Conservation (phyloP, 257 asterid genomes). For the Rauvolfia tetraphylla region DNA sequence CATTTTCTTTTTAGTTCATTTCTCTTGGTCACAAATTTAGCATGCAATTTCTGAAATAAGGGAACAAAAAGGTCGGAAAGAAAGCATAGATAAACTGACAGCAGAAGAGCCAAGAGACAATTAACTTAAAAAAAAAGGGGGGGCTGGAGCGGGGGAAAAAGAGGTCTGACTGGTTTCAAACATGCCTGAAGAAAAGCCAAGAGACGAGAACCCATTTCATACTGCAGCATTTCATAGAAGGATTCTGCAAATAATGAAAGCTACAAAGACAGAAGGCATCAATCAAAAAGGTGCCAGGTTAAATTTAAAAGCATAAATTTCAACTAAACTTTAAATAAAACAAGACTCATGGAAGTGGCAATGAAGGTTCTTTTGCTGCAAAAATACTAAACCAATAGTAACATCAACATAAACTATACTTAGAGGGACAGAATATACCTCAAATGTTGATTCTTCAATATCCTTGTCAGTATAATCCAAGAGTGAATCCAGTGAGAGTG, state of each 20-base stretch:
- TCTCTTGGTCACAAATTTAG: slow-evolving; percentile 48
- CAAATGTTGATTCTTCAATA: slow-evolving; percentile 79
- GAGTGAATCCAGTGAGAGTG: slow-evolving; percentile 91
- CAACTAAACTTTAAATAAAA: neutral
- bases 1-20: slow-evolving; percentile 70
- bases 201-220: slow-evolving; percentile 84
- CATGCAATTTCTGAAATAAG: slow-evolving; percentile 55
- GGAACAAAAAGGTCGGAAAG: slow-evolving; percentile 8
- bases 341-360: neutral
- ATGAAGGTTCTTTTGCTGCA: neutral
- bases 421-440: slow-evolving; percentile 44
- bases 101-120: slow-evolving; percentile 10
- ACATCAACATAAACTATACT: neutral
- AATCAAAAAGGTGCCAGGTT: slow-evolving; percentile 2
- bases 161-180: slow-evolving; percentile 20
- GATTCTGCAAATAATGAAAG: slow-evolving; percentile 86
- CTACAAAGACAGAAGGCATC: slow-evolving; percentile 36
- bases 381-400: neutral
- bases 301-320: neutral
- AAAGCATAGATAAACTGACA: neutral
- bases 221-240: slow-evolving; percentile 88
- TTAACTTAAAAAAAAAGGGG: neutral
- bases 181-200: slow-evolving; percentile 84
- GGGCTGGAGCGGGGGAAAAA: slow-evolving; percentile 3
- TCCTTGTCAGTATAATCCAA: slow-evolving; percentile 81